Evolutionary conservation across 257 asterid genomes (phyloP).

Genomic region (Orobanche coerulescens): DNA sequence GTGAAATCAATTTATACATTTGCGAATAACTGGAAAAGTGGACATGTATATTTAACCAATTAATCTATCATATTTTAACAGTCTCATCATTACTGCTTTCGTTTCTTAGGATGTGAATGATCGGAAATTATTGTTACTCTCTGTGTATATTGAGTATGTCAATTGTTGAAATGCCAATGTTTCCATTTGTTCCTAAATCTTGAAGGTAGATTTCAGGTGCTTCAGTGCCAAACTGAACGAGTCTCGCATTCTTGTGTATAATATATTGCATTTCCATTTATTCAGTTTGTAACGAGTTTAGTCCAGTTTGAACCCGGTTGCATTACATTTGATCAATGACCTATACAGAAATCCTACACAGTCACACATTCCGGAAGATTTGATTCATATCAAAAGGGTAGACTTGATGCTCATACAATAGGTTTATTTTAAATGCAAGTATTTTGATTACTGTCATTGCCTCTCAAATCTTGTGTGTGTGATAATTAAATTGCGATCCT

Average conservation of each 20-base stretch:
- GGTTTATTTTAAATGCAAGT: background rate
- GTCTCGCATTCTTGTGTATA: background rate
- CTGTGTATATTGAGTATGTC: background rate
- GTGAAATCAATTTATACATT: no score
- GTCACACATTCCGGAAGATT: background rate
- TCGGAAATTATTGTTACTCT: background rate
- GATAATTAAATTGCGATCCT: background rate
- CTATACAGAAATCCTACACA: background rate
- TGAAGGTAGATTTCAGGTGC: background rate
- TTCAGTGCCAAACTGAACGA: conserved; percentile 3
- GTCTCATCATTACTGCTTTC: conserved; percentile 5
- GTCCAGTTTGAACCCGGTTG: background rate
- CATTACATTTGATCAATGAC: background rate
- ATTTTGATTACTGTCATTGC: background rate
- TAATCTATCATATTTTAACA: no score
- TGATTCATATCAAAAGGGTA: background rate
- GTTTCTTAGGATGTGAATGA: background rate
- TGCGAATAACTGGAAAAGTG: no score
- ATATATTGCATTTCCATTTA: background rate
- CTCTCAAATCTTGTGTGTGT: background rate
- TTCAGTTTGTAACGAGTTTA: background rate
- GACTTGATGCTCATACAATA: background rate
- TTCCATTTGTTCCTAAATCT: background rate
- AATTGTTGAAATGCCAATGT: conserved; percentile 6
- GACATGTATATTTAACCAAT: no score